Base-by-base conservation (phyloP, 352 stramenopile species). In the Plasmopara muralis region DNA sequence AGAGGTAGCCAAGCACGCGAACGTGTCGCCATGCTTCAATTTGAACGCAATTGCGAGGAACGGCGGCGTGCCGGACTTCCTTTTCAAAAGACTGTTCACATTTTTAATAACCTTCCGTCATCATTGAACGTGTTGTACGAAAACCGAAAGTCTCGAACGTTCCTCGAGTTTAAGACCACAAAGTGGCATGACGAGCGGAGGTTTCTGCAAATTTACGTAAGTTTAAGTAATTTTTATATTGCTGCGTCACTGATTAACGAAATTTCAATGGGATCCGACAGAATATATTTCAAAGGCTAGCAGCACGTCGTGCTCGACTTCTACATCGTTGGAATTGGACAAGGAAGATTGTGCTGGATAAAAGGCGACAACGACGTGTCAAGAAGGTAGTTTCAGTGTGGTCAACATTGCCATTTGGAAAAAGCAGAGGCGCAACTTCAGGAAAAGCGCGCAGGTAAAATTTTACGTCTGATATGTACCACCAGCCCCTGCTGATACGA, bases 31-130 rank as follows among this genome's bases (percentile, higher is more conserved):
- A 82, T 79, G 40, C 58, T 80, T 9, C 62, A 38, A 20, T 86
- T 86, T 53, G 72, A 86, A 45, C 52, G 48, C 2, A 78, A 72
- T 12, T 78, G 70, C 28, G 70, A 82, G 34, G 50, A 64, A 43
- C 53, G 62, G 14, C 58, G 65, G 5, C 60, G 48, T 16, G 59
- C 49, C 6, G 74, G 68, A 0, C 29, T 74, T 2, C 53, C 70
- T 4, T 60, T 82, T 25, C 70, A 79, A 41, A 37, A 44, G 20
- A 47, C 10, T 9, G 28, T 16, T 6, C 47, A 15, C 43, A 50
- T 12, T 5, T 51, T 5, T 16, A 59, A 42, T 40, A 60, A 8
- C 28, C 61, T 10, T 34, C 41, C 8, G 60, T 72, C 47, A 16
- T 64, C 20, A 25, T 25, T 25, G 20, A 25, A 25, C 1, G 20